phyloP scores from a whole-genome alignment of 225 moss, liverwort and hornwort species.

The Marchantia polymorpha region DNA sequence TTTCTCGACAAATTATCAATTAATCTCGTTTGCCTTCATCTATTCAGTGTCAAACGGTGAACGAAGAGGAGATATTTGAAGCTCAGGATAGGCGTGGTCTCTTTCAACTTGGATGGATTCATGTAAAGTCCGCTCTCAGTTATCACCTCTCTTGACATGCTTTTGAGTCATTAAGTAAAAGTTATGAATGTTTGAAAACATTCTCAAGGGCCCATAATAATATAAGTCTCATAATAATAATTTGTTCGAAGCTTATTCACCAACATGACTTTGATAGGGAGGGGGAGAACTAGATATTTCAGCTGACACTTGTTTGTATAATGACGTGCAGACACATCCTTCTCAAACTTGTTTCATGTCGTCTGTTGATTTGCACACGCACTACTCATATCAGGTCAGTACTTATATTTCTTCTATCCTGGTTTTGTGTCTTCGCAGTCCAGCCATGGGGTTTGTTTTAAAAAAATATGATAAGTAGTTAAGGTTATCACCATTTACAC shows the following conservation, averaged over 20 bases:
- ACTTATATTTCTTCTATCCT: not conserved
- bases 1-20: not conserved
- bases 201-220: not conserved
- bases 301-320: not conserved
- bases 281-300: no score
- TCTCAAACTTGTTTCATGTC: slow-evolving; percentile 99
- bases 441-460: no score
- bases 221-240: not conserved
- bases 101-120: slow-evolving; percentile 99
- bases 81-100: slow-evolving; percentile 91
- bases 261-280: no score
- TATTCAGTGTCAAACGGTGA: slow-evolving; percentile 84
- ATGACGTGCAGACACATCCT: slow-evolving; percentile 89
- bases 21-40: no score
- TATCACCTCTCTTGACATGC: no score
- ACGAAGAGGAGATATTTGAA: slow-evolving; percentile 98
- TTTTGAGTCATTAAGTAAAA: no score
- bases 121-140: slow-evolving; percentile 49
- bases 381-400: slow-evolving; percentile 97
- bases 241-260: not conserved
- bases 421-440: not conserved
- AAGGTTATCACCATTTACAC: no score
- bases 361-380: slow-evolving; percentile 96
- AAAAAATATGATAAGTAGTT: no score
- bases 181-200: not conserved